These are phyloP conservation scores for Leccinum imitatum DNA, from an alignment of 768 basidiomycete genomes.

Conservation along the genomic window DNA sequence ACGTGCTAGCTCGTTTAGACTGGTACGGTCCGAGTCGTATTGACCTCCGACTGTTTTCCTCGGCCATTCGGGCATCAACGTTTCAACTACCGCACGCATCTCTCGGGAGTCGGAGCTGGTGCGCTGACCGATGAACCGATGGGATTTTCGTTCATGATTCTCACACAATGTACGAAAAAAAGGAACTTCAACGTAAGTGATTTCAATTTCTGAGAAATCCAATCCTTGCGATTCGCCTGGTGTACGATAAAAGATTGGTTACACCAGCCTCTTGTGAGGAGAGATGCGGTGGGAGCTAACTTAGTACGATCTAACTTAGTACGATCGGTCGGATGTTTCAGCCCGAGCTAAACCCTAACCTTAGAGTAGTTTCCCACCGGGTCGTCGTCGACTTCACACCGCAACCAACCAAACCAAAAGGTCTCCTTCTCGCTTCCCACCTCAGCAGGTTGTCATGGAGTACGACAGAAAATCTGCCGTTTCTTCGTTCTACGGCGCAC, in stretches of 20 bases:
- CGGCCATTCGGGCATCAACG: neutral
- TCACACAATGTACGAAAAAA: neutral
- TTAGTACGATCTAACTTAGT: too few relatives aligned
- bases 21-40: neutral
- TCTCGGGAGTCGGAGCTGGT: neutral
- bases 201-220: neutral
- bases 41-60: neutral
- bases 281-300: too few relatives aligned
- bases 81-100: too few relatives aligned
- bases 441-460: conserved; percentile 49
- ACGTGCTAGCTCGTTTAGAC: neutral
- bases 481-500: conserved; percentile 73
- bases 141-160: neutral
- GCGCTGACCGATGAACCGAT: neutral
- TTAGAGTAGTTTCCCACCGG: conserved; percentile 16
- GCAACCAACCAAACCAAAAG: neutral
- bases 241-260: neutral
- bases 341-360: conserved; percentile 27
- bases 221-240: too few relatives aligned
- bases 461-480: conserved; percentile 76
- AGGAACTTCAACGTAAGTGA: neutral
- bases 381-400: neutral
- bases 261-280: too few relatives aligned
- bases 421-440: neutral
- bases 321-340: neutral